phyloP scores from a whole-genome alignment of 129 eudicot species.

The Artemisia argyi region DNA sequence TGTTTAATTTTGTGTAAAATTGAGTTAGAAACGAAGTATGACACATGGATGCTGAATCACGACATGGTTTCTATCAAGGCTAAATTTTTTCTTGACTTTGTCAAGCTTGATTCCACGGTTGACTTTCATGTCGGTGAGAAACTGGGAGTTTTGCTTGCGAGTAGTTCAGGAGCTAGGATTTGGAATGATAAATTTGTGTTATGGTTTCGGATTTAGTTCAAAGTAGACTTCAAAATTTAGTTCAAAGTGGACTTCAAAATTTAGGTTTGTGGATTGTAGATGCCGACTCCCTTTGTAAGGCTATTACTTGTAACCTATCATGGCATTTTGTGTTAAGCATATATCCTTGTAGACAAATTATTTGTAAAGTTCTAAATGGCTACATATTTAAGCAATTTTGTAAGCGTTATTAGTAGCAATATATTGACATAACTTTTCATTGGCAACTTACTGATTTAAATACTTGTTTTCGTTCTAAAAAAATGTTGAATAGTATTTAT shows the following conservation, averaged over 20 bases:
- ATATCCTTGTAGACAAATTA: background rate
- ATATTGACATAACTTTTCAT: background rate
- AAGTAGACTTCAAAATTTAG: conserved; percentile 31
- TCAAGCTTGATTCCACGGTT: conserved; percentile 23
- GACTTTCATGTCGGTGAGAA: conserved; percentile 54
- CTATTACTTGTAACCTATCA: conserved; percentile 66
- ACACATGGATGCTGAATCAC: conserved; percentile 51
- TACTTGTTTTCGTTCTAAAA: too few species aligned
- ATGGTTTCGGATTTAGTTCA: conserved; percentile 37
- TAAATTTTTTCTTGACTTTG: conserved; percentile 38
- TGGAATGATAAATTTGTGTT: conserved; percentile 51
- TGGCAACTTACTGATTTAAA: too few species aligned
- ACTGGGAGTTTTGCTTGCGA: conserved; percentile 39
- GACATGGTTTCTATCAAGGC: conserved; percentile 48
- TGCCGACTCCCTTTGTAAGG: conserved; percentile 55
- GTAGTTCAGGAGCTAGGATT: conserved; percentile 49
- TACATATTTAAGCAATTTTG: conserved; percentile 15
- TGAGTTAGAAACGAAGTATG: conserved; percentile 51
- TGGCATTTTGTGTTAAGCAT: conserved; percentile 25
- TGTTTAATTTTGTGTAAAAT: too few species aligned
- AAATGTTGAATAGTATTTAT: too few species aligned
- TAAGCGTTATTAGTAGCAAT: too few species aligned
- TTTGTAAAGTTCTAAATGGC: conserved; percentile 4
- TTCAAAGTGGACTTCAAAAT: background rate
- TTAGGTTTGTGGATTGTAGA: conserved; percentile 72